Conservation (phyloP, 176 grass and related monocot genomes). For the Cymbopogon citratus region DNA sequence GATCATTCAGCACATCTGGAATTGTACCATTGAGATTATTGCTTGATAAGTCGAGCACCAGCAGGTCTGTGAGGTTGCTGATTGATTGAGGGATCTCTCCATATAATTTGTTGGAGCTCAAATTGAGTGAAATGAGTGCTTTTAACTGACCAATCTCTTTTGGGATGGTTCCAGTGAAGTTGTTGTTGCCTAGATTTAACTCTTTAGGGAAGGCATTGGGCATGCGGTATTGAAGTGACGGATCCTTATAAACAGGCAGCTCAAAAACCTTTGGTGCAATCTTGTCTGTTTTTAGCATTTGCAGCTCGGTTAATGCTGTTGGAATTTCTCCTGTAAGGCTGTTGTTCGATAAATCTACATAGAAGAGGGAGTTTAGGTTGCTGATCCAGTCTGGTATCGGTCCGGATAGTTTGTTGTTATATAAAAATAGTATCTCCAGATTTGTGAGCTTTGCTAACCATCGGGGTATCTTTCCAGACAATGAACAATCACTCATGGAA, state of each 20-base stretch:
- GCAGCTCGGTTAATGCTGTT: conserved; percentile 22
- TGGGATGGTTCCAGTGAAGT: conserved; percentile 26
- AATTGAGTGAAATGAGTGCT: conserved; percentile 14
- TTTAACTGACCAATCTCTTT: conserved; percentile 20
- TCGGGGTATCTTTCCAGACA: conserved; percentile 34
- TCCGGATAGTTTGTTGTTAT: conserved; percentile 25
- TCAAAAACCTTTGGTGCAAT: conserved; percentile 23
- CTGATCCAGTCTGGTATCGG: conserved; percentile 34
- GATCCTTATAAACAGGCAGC: conserved; percentile 10
- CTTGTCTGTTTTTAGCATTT: conserved; percentile 23
- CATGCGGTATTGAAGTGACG: conserved; percentile 23
- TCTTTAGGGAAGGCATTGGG: conserved; percentile 22
- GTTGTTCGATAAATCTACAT: conserved; percentile 39
- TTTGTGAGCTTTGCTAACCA: conserved; percentile 40
- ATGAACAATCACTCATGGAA: background rate
- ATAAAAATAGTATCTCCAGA: conserved; percentile 33
- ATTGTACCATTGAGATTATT: conserved; percentile 43
- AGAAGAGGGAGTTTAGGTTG: conserved; percentile 33
- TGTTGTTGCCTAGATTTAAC: conserved; percentile 28
- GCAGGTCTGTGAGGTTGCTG: conserved; percentile 26
- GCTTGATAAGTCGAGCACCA: conserved; percentile 31
- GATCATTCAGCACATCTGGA: conserved; percentile 16
- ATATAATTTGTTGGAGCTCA: conserved; percentile 34
- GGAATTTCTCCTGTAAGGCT: conserved; percentile 35
- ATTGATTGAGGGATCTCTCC: conserved; percentile 27